These are phyloP conservation scores for Ophiostoma triangulosporum DNA, from an alignment of 2,329 filamentous ascomycete genomes.

Conservation along the genomic window DNA sequence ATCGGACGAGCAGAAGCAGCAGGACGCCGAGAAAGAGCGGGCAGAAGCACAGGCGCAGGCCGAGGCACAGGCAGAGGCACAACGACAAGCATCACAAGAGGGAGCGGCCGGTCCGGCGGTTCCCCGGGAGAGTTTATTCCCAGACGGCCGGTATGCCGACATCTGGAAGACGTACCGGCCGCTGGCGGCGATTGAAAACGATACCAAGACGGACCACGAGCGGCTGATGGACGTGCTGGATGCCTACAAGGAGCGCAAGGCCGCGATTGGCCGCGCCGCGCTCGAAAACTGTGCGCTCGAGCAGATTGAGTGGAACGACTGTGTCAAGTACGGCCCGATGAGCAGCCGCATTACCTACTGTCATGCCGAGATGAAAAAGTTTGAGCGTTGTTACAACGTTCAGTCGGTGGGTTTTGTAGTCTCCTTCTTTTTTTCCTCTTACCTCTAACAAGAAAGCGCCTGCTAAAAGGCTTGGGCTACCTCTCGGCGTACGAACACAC, in stretches of 20 bases:
- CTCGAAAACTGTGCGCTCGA: constrained; percentile 89
- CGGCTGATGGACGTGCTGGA: constrained; percentile 69
- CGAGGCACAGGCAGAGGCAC: constrained; percentile 2
- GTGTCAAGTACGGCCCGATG: constrained; percentile 62
- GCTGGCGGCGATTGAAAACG: constrained; percentile 52
- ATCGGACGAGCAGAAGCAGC: constrained; percentile 14
- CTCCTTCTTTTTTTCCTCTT: too few species aligned
- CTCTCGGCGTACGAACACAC: constrained; percentile 53
- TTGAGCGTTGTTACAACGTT: constrained; percentile 80
- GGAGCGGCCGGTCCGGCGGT: constrained; percentile 17
- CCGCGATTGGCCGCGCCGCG: constrained; percentile 63
- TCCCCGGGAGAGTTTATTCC: constrained; percentile 39
- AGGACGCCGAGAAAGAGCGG: constrained; percentile 12
- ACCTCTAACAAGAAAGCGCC: constrained; percentile 40
- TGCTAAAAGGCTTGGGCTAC: constrained; percentile 84
- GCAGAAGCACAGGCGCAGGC: constrained; percentile 1
- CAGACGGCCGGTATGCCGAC: constrained; percentile 58
- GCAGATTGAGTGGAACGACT: constrained; percentile 69
- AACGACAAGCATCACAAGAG: not conserved
- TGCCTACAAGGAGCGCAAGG: constrained; percentile 69
- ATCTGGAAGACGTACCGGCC: constrained; percentile 88
- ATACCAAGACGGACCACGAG: constrained; percentile 62
- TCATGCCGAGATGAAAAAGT: constrained; percentile 57
- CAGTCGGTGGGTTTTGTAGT: constrained; percentile 50
- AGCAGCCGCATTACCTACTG: constrained; percentile 66